Base-by-base conservation (phyloP, 345 rosid species). In the Balakata baccata region DNA sequence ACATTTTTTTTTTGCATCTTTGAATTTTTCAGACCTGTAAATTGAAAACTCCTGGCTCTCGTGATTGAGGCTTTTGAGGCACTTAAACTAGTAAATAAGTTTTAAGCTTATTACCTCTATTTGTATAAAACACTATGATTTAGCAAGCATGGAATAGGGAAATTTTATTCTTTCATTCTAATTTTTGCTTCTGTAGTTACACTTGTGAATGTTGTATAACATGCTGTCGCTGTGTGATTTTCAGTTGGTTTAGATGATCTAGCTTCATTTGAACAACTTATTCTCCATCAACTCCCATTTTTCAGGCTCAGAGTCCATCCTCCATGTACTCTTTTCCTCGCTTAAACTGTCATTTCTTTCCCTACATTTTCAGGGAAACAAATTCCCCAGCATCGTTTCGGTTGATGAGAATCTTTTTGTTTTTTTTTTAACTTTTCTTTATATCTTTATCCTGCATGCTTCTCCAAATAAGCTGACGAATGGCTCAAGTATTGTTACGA, bases 271-370 rank as follows among this genome's bases (percentile, higher is more conserved):
- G 89, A 13, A 94, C 90, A 77, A 86, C 83, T 60, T 90, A 91
- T 52, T 94, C 90, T 16, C 77, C 81, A 76, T 89, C 87, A 29
- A 91, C 98, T 68, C 95, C 97, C 93, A 92, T 86, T 78, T 78
- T 85, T 66, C 79, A 63, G 45, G 98, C 98, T 25, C 61, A 75
- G 59, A 72, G 77, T 17, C 95, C 97, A 46, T 90, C 88, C 68
- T 92, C 97, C 95, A 92, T 92, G 78, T 90, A 92, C 45, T 45
- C 81, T 58, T 89, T 90, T 63, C 90, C 98, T 86, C 89, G 81
- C 84, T 74, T 88, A 2, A 2, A 92, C 95, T 5, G 83, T 94
- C 97, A 94, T 89, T 12, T 78, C 78, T 80, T 74, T 85, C 17
- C 92, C 92, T 12, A 85, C 74, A 12, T 70, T 80, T 5, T 80